phyloP scores from a whole-genome alignment of 73 alveolate species.

The Loxodes magnus region DNA sequence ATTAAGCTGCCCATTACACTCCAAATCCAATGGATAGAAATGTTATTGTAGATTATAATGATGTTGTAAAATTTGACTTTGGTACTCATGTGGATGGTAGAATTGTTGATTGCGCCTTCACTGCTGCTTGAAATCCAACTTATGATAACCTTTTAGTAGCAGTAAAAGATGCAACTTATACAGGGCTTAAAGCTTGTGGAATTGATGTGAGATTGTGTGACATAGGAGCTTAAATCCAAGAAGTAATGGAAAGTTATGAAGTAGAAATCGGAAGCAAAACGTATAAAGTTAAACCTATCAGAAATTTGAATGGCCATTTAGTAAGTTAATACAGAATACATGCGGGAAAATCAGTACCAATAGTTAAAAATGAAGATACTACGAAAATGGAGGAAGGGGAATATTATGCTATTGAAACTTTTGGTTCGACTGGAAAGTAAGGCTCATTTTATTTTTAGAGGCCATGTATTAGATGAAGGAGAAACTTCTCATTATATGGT shows the following conservation, averaged over 20 bases:
- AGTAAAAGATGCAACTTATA: constrained; percentile 89
- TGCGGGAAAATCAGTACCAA: constrained; percentile 93
- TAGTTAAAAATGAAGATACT: constrained; percentile 70
- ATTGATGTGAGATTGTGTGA: constrained; percentile 92
- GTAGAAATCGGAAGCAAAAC: constrained; percentile 80
- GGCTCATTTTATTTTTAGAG: too few species aligned
- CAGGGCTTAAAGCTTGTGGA: constrained; percentile 90
- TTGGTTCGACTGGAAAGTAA: constrained; percentile 98
- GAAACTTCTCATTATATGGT: constrained; percentile 94
- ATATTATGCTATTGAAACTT: constrained; percentile 93
- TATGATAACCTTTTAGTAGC: constrained; percentile 86
- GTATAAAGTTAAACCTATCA: constrained; percentile 68
- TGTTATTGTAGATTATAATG: constrained; percentile 64
- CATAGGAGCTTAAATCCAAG: constrained; percentile 93
- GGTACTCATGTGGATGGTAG: constrained; percentile 93
- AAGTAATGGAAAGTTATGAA: constrained; percentile 93
- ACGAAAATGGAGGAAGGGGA: constrained; percentile 94
- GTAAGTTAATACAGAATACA: constrained; percentile 81
- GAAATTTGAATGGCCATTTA: constrained; percentile 87
- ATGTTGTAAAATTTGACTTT: constrained; percentile 85
- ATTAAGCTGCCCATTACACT: constrained; percentile 94
- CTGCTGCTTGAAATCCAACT: constrained; percentile 87
- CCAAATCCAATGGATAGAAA: constrained; percentile 90
- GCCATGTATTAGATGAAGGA: constrained; percentile 73
- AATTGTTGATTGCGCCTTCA: constrained; percentile 90